phyloP scores from a whole-genome alignment of 768 basidiomycete genomes.

The Boletus reticuloceps region DNA sequence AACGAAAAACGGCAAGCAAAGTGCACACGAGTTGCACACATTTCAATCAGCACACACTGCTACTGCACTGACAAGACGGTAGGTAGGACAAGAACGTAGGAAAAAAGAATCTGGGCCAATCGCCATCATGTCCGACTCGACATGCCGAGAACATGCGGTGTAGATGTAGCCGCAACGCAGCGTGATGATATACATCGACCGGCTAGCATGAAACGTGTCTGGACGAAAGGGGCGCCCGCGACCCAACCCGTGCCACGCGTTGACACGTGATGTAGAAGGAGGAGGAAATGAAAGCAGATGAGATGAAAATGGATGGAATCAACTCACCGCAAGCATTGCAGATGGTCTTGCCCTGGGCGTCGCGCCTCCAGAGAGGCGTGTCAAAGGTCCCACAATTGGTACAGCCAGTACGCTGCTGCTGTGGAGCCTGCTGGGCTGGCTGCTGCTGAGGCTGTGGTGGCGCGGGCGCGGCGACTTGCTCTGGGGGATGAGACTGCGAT shows the following conservation, averaged over 20 bases:
- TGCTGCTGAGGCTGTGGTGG: conserved; percentile 23
- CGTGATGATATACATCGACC: conserved; percentile 34
- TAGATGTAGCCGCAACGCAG: conserved; percentile 31
- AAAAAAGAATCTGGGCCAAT: conserved; percentile 34
- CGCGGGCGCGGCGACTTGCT: conserved; percentile 28
- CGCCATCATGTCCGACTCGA: conserved; percentile 31
- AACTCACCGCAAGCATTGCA: conserved; percentile 90
- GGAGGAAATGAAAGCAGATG: conserved; percentile 34
- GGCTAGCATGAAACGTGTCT: conserved; percentile 27
- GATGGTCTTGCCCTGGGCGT: conserved; percentile 75
- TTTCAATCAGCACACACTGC: conserved; percentile 39
- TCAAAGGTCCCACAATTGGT: conserved; percentile 74
- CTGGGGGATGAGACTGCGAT: conserved; percentile 12
- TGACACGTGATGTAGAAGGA: conserved; percentile 40
- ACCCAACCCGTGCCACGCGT: conserved; percentile 30
- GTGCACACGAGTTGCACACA: conserved; percentile 38
- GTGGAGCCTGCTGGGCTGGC: conserved; percentile 28
- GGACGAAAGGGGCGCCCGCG: conserved; percentile 30
- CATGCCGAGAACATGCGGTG: conserved; percentile 36
- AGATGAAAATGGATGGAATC: conserved; percentile 29
- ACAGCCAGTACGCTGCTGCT: conserved; percentile 47
- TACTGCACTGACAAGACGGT: conserved; percentile 35
- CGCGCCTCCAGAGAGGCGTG: conserved; percentile 84
- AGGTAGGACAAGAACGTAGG: conserved; percentile 31
- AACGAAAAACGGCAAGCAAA: conserved; percentile 32